phyloP scores from a whole-genome alignment of 2,329 filamentous ascomycete genomes.

The Xylaria arbuscula region DNA sequence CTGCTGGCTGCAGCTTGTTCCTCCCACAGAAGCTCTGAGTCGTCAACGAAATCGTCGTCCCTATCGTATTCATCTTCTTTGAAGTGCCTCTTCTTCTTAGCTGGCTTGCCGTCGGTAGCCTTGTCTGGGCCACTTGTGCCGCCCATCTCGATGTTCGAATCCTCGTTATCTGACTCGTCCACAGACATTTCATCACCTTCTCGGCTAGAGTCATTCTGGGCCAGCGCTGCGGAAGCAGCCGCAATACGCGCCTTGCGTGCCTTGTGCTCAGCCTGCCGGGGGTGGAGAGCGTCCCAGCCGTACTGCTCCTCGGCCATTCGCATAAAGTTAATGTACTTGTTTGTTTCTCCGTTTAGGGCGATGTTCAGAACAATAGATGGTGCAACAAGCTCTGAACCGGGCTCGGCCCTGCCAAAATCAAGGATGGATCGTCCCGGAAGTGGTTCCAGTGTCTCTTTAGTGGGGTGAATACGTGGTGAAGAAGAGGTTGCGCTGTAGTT shows the following conservation, averaged over 20 bases:
- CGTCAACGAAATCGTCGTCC: constrained; percentile 87
- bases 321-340: constrained; percentile 95
- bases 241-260: constrained; percentile 89
- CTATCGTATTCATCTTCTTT: constrained; percentile 87
- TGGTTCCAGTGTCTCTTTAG: constrained; percentile 59
- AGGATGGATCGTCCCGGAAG: constrained; percentile 66
- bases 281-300: constrained; percentile 93
- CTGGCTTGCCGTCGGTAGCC: constrained; percentile 66
- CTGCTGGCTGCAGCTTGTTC: constrained; percentile 93
- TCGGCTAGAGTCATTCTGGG: constrained; percentile 75
- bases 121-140: constrained; percentile 72
- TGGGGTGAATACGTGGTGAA: constrained; percentile 62
- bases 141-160: constrained; percentile 90
- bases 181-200: constrained; percentile 87
- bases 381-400: constrained; percentile 68
- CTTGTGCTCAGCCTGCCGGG: constrained; percentile 86
- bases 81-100: constrained; percentile 82
- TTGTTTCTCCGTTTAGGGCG: constrained; percentile 81
- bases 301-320: constrained; percentile 93
- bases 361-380: constrained; percentile 89
- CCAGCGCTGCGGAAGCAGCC: constrained; percentile 85
- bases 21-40: constrained; percentile 95
- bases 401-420: constrained; percentile 69
- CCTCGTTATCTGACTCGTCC: constrained; percentile 78
- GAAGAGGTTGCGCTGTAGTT: constrained; percentile 55